A percentile compares a stretch with the other conserved stretches of the same genome.
Evolutionary conservation across 495 filamentous ascomycete genomes (phyloP).

Genomic region (Hypomontagnella submonticulosa): DNA sequence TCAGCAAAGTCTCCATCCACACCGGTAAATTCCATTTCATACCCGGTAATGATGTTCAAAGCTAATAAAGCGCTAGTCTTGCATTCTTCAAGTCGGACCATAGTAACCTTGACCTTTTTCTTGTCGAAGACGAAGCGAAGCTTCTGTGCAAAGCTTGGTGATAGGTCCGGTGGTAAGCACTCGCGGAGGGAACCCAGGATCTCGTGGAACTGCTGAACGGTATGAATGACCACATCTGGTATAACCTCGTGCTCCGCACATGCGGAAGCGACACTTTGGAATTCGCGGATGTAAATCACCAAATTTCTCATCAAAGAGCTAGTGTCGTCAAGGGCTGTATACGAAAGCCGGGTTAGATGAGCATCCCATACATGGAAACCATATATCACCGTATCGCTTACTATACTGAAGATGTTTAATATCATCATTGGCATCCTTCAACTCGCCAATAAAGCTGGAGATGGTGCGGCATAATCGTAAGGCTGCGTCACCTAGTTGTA

Average conservation of each 20-base stretch:
- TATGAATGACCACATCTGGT: background rate
- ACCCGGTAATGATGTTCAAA: background rate
- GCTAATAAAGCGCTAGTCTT: constrained; percentile 4
- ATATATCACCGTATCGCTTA: background rate
- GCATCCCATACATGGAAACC: no score
- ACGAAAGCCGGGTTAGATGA: no score
- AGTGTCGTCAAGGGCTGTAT: constrained; percentile 4
- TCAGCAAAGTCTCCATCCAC: background rate
- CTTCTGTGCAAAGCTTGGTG: background rate
- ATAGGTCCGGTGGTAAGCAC: constrained; percentile 1
- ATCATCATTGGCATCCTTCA: constrained; percentile 11
- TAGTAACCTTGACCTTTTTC: background rate
- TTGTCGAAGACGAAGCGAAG: constrained; percentile 13
- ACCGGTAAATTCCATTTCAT: background rate
- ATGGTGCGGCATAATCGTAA: constrained; percentile 13
- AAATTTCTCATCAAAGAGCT: constrained; percentile 3
- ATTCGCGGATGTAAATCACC: constrained; percentile 6
- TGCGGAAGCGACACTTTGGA: background rate
- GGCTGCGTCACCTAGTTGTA: constrained; percentile 46
- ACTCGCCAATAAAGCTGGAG: constrained; percentile 3
- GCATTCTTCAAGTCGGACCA: background rate
- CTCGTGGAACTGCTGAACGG: constrained; percentile 2
- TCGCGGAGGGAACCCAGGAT: constrained; percentile 1
- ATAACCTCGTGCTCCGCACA: background rate
- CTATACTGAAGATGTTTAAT: constrained; percentile 1